Evolutionary conservation across 345 rosid species (phyloP).

Genomic region (Cardamine resedifolia): DNA sequence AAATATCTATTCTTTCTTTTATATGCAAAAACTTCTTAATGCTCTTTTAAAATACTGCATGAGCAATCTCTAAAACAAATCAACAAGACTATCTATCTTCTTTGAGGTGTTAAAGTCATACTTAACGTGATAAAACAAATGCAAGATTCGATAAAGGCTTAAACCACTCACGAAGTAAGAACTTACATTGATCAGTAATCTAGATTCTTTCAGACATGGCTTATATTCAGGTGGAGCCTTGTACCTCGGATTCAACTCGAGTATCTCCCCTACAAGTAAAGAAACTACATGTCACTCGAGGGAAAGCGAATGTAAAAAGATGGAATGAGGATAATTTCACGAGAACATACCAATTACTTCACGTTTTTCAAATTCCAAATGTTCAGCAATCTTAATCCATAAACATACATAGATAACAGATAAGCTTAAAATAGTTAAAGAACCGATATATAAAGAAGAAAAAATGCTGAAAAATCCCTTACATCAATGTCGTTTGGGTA

Average conservation of each 20-base stretch:
- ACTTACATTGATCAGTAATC: constrained; percentile 79
- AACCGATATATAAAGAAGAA: neutral
- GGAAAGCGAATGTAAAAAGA: neutral
- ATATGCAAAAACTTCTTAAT: neutral
- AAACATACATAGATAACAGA: constrained; percentile 17
- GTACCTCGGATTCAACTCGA: constrained; percentile 76
- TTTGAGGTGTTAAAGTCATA: neutral
- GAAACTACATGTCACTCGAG: constrained; percentile 20
- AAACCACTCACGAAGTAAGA: constrained; percentile 3
- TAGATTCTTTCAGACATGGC: constrained; percentile 78
- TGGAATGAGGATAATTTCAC: neutral
- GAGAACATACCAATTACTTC: constrained; percentile 67
- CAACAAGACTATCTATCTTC: constrained; percentile 2
- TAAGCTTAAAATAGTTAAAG: neutral
- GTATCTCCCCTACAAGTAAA: constrained; percentile 69
- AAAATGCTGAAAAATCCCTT: constrained; percentile 2
- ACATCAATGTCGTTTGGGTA: constrained; percentile 49
- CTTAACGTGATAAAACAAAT: neutral
- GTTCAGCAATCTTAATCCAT: constrained; percentile 52
- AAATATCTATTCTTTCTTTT: neutral
- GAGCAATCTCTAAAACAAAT: neutral
- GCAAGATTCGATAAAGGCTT: neutral
- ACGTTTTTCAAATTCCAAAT: constrained; percentile 69
- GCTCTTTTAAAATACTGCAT: neutral
- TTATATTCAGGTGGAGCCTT: constrained; percentile 82